Conservation (phyloP, 2,329 filamentous ascomycete genomes). For the Colletotrichum falcatum region DNA sequence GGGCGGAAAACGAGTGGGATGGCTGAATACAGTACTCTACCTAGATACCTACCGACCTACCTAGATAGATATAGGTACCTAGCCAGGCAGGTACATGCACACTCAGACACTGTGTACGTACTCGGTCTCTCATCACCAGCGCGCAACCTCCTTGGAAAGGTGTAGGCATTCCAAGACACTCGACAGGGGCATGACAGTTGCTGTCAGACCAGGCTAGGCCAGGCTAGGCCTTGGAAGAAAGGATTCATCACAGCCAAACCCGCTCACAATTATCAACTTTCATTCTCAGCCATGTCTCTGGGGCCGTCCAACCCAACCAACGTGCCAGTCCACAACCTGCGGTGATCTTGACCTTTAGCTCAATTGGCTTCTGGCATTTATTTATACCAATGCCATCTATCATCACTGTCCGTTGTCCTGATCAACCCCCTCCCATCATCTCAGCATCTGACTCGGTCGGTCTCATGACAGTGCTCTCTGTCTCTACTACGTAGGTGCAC, state of each 20-base stretch:
- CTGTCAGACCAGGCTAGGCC: background rate
- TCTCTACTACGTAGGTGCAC: background rate
- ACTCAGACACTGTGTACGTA: background rate
- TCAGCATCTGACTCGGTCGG: conserved; percentile 2
- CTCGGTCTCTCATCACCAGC: background rate
- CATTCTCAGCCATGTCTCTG: background rate
- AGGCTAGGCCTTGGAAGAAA: background rate
- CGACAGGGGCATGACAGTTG: conserved; percentile 16
- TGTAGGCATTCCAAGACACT: background rate
- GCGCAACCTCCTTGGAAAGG: conserved; percentile 5
- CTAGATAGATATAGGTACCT: too few species aligned
- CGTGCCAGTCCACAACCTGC: background rate
- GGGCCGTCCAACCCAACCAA: background rate
- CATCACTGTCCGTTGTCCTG: background rate
- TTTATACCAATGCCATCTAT: conserved; percentile 3
- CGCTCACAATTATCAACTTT: background rate
- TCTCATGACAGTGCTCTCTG: background rate
- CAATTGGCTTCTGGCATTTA: background rate
- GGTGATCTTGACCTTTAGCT: background rate
- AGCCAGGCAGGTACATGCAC: background rate
- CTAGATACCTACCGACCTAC: background rate
- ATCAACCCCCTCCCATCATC: background rate
- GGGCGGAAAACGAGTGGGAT: conserved; percentile 7
- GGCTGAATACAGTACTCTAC: background rate
- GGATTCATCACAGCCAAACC: background rate